Percentiles rank a stretch among this genome's conserved stretches.
phyloP scores from a whole-genome alignment of 768 basidiomycete genomes.

The Boletus rex-veris region DNA sequence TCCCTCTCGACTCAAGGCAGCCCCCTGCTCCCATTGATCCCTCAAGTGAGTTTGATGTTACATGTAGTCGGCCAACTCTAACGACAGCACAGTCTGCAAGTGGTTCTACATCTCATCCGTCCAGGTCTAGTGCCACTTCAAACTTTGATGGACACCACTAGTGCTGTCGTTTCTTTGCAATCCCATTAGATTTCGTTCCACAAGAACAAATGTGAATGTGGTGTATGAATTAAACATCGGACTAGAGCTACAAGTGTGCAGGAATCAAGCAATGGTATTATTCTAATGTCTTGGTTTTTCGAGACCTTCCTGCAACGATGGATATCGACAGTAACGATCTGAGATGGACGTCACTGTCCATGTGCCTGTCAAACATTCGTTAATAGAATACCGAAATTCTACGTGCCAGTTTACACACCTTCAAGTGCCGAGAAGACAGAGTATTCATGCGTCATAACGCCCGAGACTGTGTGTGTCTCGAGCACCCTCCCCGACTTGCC shows the following conservation, averaged over 20 bases:
- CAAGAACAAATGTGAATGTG: neutral
- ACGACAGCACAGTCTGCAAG: slow-evolving; percentile 61
- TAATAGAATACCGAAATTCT: neutral
- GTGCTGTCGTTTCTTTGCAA: neutral
- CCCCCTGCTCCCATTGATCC: slow-evolving; percentile 88
- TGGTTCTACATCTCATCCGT: slow-evolving; percentile 96
- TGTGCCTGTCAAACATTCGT: slow-evolving; percentile 51
- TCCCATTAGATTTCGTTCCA: neutral
- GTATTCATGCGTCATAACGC: slow-evolving; percentile 70
- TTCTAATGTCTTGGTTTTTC: slow-evolving; percentile 33
- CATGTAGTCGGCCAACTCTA: neutral
- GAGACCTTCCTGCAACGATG: slow-evolving; percentile 54
- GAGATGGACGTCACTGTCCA: slow-evolving; percentile 93
- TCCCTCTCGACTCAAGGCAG: slow-evolving; percentile 79
- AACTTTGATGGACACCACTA: neutral
- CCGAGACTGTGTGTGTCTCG: slow-evolving; percentile 88
- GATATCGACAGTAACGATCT: slow-evolving; percentile 88
- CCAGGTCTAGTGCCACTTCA: slow-evolving; percentile 49
- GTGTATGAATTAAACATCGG: slow-evolving; percentile 4
- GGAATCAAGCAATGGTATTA: slow-evolving; percentile 5
- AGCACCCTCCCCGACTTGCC: slow-evolving; percentile 73
- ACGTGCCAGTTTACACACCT: slow-evolving; percentile 47
- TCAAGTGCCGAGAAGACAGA: slow-evolving; percentile 90
- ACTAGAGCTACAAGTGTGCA: slow-evolving; percentile 28
- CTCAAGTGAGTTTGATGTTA: slow-evolving; percentile 56